These are phyloP conservation scores for Calcarisporium arbuscula DNA, from an alignment of 2,329 filamentous ascomycete genomes.

Conservation along the genomic window DNA sequence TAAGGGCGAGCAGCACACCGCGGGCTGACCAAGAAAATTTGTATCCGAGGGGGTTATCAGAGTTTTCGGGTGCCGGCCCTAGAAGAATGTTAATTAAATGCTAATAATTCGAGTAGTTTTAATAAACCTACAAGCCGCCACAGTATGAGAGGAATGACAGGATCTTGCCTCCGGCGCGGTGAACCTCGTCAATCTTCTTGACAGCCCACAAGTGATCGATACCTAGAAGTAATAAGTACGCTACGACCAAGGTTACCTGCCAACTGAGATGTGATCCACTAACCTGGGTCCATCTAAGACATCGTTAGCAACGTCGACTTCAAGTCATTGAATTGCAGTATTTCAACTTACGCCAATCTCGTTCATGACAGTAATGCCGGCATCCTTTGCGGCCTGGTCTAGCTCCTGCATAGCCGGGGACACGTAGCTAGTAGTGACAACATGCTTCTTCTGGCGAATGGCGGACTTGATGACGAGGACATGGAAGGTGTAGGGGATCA, in stretches of 20 bases:
- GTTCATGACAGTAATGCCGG: constrained; percentile 96
- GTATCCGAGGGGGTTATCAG: constrained; percentile 87
- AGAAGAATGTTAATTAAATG: too few relatives aligned
- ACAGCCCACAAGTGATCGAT: constrained; percentile 71
- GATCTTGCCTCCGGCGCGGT: constrained; percentile 81
- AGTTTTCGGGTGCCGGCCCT: constrained; percentile 64
- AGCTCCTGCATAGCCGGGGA: constrained; percentile 90
- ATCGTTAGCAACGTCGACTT: too few relatives aligned
- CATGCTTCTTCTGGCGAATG: constrained; percentile 89
- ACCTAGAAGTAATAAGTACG: too few relatives aligned
- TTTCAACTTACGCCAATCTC: constrained; percentile 77
- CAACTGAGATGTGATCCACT: too few relatives aligned
- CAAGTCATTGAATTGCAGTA: too few relatives aligned
- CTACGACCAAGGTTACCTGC: too few relatives aligned
- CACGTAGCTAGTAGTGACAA: constrained; percentile 92
- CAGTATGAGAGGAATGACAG: constrained; percentile 77
- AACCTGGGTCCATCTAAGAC: too few relatives aligned
- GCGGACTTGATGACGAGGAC: constrained; percentile 86
- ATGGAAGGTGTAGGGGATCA: constrained; percentile 92
- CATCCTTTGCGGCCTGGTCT: constrained; percentile 69
- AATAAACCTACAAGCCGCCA: too few relatives aligned
- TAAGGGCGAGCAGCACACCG: constrained; percentile 79
- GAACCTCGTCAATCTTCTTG: constrained; percentile 83
- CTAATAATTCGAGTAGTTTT: too few relatives aligned
- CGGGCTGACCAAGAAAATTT: constrained; percentile 75